Evolutionary conservation across 78 protist species (phyloP), one percentile per base, ranked within the genome.

Genomic region (Paulinella micropora): DNA sequence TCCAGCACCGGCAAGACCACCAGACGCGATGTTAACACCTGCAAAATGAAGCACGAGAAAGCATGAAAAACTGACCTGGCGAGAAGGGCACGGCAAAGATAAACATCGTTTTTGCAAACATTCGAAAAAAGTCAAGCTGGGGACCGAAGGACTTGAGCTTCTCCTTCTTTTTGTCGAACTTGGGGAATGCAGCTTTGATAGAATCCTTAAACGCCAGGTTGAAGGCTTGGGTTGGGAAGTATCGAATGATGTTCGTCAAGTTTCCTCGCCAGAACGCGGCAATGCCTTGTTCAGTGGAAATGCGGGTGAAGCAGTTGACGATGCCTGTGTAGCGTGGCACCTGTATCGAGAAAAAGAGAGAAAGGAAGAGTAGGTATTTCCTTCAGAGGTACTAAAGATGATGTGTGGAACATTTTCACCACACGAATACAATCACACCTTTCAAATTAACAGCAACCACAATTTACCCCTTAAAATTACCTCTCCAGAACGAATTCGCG

Each of bases 151-250:
- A n/a, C n/a, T n/a, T n/a, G n/a, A n/a, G n/a, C n/a, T n/a, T n/a
- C n/a, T 37, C 91, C 69, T 29, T 84, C 79, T 91, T 89, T 84
- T 85, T 64, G 34, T 69, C 87, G 79, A 92, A 67, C 79, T 35
- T 32, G 73, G 87, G 37, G 90, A 97, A 96, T 84, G 95, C 37
- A 36, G 40, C 39, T 95, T 97, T 97, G 96, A 92, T 91, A 84
- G 86, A 35, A 85, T 95, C 98, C 96, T 97, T 97, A 97, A 97
- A 97, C 90, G 97, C 96, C 90, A 97, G 95, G 98, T 96, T 96
- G 34, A 97, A 92, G 31, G 98, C 98, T 94, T 96, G 98, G 64
- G 98, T 96, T 79, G 99, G 99, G 97, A 96, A 96, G 94, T 96
- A 97, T 38, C 99, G 97, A 41, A 97, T 83, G 37, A 95, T 94